Base-by-base conservation (phyloP, 106 monocot genomes). In the Dendrobium catenatum region DNA sequence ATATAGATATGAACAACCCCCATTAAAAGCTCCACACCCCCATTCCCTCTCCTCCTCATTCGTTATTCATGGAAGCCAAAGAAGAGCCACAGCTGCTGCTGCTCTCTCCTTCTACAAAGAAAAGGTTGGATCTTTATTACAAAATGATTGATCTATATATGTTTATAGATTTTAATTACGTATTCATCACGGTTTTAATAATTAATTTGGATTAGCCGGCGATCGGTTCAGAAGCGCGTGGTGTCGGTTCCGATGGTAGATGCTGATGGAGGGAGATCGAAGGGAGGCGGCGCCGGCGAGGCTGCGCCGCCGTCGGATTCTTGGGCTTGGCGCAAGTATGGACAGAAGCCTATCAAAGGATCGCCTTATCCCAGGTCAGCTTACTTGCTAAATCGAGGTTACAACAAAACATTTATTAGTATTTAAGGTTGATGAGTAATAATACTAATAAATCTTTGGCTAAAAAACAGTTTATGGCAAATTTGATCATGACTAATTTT, bases 311-410 rank as follows among this genome's bases (percentile, higher is more conserved):
- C 85, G 77, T 80, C 85, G 26, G 85, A 85, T 33, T 81, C 81
- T 3, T 80, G 85, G 77, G 76, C 80, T 4, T 85, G 85, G 85
- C 47, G 85, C 42, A 85, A 85, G 80, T 85, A 85, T 54, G 85
- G 85, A 2, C 85, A 85, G 81, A 85, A 85, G 43, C 85, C 85
- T n/a, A 85, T 85, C 76, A 85, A 85, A 58, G 85, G 85, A 22
- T 85, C 85, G 4, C 85, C 85, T 4, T 77, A 85, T 55, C 85
- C 85, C 0, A 81, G 85, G 85, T 85, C 18, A 72, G 72, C 37
- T 29, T 16, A 40, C 3, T 13, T 51, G 16, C 40, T 70, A 2
- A 33, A 27, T 70, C 4, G 26, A 10, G 26, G 0, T n/a, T n/a
- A n/a, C n/a, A n/a, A n/a, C n/a, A n/a, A n/a, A n/a, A n/a, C n/a